Evolutionary conservation across 495 filamentous ascomycete species (phyloP).

Genomic region (Xylaria scruposa): DNA sequence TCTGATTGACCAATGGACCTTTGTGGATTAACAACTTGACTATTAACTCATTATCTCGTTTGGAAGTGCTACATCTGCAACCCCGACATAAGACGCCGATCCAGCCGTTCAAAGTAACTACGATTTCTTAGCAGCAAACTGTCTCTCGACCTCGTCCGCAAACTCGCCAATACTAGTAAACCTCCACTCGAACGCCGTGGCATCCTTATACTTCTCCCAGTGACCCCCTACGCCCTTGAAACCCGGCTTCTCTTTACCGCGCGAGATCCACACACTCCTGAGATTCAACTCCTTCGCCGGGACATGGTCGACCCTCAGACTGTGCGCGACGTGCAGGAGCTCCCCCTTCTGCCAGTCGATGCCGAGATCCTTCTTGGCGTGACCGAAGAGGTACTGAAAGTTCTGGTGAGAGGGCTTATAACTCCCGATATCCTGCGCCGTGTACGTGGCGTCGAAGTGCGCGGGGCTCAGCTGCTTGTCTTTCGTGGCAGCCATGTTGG

Average conservation of each 20-base stretch:
- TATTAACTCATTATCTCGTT: neutral
- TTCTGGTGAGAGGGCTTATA: slow-evolving; percentile 76
- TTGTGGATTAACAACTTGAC: neutral
- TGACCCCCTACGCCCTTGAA: slow-evolving; percentile 53
- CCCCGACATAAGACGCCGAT: neutral
- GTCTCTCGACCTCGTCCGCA: slow-evolving; percentile 69
- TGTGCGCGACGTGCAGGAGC: slow-evolving; percentile 74
- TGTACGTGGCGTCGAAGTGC: slow-evolving; percentile 71
- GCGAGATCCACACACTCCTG: slow-evolving; percentile 72
- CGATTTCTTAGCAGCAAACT: slow-evolving; percentile 45
- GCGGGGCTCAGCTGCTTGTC: slow-evolving; percentile 49
- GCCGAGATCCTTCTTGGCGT: slow-evolving; percentile 62
- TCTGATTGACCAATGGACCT: neutral
- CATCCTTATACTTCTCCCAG: slow-evolving; percentile 45
- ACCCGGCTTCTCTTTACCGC: slow-evolving; percentile 55
- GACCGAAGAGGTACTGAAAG: slow-evolving; percentile 68
- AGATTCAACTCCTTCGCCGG: slow-evolving; percentile 69
- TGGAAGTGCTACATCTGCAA: neutral
- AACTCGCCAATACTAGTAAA: slow-evolving; percentile 75
- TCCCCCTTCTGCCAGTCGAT: slow-evolving; percentile 56
- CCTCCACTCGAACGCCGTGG: slow-evolving; percentile 50
- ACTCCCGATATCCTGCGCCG: slow-evolving; percentile 74
- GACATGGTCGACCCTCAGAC: slow-evolving; percentile 73
- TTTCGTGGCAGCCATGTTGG: slow-evolving; percentile 63
- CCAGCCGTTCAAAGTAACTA: neutral